Conservation (phyloP, 257 asterid genomes). For the Nicotiana otophora region DNA sequence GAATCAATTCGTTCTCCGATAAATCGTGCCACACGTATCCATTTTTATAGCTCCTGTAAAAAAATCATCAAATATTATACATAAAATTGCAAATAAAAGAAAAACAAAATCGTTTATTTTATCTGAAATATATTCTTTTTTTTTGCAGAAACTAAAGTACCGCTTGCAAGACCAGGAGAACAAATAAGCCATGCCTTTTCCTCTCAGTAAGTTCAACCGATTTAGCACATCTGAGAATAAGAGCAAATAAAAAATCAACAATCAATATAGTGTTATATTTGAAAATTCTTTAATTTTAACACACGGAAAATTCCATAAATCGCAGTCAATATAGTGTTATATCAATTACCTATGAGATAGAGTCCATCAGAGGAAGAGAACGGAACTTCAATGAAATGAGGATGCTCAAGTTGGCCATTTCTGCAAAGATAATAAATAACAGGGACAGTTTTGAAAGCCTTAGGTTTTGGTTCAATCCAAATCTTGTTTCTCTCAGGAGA, state of each 20-base stretch:
- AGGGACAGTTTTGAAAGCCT: conserved; percentile 15
- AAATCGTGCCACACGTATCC: conserved; percentile 44
- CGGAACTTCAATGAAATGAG: conserved; percentile 33
- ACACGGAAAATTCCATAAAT: not conserved
- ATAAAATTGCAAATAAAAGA: not conserved
- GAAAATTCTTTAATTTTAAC: not conserved
- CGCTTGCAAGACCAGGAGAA: conserved; percentile 45
- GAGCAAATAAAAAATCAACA: not conserved
- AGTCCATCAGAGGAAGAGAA: conserved; percentile 31
- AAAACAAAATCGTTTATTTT: not conserved
- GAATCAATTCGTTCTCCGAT: conserved; percentile 31
- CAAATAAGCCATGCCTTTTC: conserved; percentile 32
- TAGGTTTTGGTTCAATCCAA: conserved; percentile 14
- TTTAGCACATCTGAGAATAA: conserved; percentile 28
- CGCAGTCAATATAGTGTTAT: not conserved
- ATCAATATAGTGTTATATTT: too few species aligned
- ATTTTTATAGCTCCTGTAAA: conserved; percentile 33
- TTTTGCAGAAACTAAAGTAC: not conserved
- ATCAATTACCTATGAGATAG: conserved; percentile 28
- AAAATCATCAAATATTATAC: not conserved
- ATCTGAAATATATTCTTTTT: not conserved
- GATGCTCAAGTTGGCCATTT: conserved; percentile 39
- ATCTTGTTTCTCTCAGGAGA: conserved; percentile 14
- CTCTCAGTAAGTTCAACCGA: conserved; percentile 34
- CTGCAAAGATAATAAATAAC: conserved; percentile 36